Evolutionary conservation across 148 eudicot genomes (phyloP).

Genomic region (Chenopodium berlandieri): DNA sequence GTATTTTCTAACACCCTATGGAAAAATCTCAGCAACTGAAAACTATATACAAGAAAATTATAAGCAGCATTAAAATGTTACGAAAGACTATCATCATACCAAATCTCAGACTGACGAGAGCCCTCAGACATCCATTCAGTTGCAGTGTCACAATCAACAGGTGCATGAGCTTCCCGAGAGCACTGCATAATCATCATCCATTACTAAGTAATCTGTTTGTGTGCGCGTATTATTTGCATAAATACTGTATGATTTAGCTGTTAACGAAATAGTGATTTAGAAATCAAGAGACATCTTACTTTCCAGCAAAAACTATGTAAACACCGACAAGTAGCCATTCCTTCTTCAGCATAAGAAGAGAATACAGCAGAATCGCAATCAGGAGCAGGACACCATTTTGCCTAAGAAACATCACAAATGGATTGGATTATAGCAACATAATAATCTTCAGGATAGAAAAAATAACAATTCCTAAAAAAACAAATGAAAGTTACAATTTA

Average conservation of each 20-base stretch:
- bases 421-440: neutral
- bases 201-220: neutral
- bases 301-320: slow-evolving; percentile 71
- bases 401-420: slow-evolving; percentile 30
- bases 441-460: neutral
- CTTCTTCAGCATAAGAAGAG: slow-evolving; percentile 36
- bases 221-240: neutral
- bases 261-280: neutral
- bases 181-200: slow-evolving; percentile 43
- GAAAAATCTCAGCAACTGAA: neutral
- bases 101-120: slow-evolving; percentile 48
- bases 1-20: slow-evolving; percentile 55
- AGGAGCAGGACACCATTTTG: slow-evolving; percentile 83
- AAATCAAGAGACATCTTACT: slow-evolving; percentile 36
- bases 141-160: slow-evolving; percentile 63
- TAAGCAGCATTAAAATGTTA: neutral
- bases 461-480: neutral
- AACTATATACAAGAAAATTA: neutral
- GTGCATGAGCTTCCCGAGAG: slow-evolving; percentile 63
- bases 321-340: slow-evolving; percentile 58
- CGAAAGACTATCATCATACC: slow-evolving; percentile 35
- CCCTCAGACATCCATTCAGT: slow-evolving; percentile 52
- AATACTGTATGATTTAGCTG: neutral
- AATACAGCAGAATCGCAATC: slow-evolving; percentile 67
- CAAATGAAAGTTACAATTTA: neutral